A percentile compares a stretch with the other conserved stretches of the same genome.
Conservation (phyloP, 305 asterid genomes). For the Fraxinus sp. region DNA sequence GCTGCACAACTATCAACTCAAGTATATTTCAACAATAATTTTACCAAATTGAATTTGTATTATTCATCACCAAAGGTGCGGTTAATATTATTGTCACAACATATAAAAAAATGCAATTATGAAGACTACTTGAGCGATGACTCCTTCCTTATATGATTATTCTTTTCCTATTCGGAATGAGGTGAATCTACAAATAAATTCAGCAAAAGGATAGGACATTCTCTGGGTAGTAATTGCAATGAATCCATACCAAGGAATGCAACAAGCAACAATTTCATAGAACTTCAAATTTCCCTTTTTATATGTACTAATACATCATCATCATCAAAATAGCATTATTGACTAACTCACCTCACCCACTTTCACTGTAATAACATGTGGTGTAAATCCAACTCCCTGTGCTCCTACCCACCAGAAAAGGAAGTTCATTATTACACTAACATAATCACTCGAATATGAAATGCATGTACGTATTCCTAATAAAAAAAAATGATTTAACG, state of each 20-base stretch:
- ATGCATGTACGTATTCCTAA: constrained; percentile 1
- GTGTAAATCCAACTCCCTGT: constrained; percentile 75
- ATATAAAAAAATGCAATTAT: not conserved
- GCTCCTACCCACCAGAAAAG: constrained; percentile 44
- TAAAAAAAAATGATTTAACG: not conserved
- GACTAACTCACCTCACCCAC: constrained; percentile 62
- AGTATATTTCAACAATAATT: not conserved
- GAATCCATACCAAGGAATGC: not conserved
- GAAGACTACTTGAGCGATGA: not conserved
- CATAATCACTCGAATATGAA: not conserved
- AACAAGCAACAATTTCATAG: not conserved
- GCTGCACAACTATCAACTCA: not conserved
- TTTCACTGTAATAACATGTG: constrained; percentile 67
- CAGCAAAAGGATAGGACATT: not conserved
- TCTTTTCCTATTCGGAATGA: not conserved
- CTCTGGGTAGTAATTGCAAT: not conserved
- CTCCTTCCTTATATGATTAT: not conserved
- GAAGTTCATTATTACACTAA: constrained; percentile 2
- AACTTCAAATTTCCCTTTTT: not conserved
- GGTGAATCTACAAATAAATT: not conserved
- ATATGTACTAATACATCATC: not conserved
- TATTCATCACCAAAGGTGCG: not conserved
- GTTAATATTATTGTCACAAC: not conserved
- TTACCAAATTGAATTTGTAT: not conserved
- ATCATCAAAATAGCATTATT: not conserved